phyloP scores from a whole-genome alignment of 1,284 basidiomycete genomes.

The Ustilago crameri region DNA sequence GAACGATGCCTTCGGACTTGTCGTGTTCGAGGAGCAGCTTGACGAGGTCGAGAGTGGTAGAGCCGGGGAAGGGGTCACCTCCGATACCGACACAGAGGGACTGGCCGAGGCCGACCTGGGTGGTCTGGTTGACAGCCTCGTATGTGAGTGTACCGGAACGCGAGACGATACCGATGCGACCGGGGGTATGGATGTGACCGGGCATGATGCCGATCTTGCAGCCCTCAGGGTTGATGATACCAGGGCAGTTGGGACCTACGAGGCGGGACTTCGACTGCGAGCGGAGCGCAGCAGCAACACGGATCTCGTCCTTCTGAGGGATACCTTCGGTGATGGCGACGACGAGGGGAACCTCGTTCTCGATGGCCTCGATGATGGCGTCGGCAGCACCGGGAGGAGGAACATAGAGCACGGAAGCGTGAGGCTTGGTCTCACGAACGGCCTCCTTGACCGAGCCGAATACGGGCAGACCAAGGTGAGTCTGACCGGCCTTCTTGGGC shows the following conservation, averaged over 20 bases:
- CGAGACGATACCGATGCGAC: conserved; percentile 87
- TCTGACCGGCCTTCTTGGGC: conserved; percentile 95
- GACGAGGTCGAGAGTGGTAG: conserved; percentile 95
- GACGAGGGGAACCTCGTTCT: conserved; percentile 66
- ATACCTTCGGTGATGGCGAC: conserved; percentile 68
- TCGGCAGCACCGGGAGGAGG: conserved; percentile 66
- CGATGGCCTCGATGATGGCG: conserved; percentile 67
- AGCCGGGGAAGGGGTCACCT: conserved; percentile 96
- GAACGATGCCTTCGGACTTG: conserved; percentile 80
- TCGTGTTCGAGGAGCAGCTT: conserved; percentile 96
- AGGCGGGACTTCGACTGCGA: conserved; percentile 94
- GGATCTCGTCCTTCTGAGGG: conserved; percentile 66
- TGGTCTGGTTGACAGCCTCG: conserved; percentile 78
- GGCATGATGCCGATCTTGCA: conserved; percentile 99
- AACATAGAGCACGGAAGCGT: conserved; percentile 67
- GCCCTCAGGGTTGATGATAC: conserved; percentile 91
- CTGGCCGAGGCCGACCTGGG: conserved; percentile 93
- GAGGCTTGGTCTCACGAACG: conserved; percentile 61
- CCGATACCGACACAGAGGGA: conserved; percentile 97
- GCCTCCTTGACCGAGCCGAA: conserved; percentile 92
- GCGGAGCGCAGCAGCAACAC: conserved; percentile 91
- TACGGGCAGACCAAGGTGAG: conserved; percentile 92
- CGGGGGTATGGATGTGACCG: conserved; percentile 94
- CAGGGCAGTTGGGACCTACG: conserved; percentile 89
- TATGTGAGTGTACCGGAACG: conserved; percentile 67